phyloP scores from a whole-genome alignment of 1,284 basidiomycete genomes.

The Xerocomus amazonicus region DNA sequence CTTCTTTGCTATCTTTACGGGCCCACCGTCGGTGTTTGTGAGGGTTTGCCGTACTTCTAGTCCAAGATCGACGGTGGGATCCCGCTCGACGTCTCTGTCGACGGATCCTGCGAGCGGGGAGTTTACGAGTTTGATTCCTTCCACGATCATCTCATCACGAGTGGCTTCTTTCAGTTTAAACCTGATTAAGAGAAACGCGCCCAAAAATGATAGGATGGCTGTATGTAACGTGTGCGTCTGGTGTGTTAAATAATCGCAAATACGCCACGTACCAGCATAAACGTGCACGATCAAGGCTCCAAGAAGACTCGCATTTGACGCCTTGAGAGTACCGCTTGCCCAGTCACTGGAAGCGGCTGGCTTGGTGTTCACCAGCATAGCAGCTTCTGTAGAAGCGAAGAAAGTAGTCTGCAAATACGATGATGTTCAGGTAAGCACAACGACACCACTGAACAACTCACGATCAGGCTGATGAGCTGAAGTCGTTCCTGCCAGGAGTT shows the following conservation, averaged over 20 bases:
- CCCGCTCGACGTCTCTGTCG: slow-evolving; percentile 16
- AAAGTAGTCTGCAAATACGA: slow-evolving; percentile 51
- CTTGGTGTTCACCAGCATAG: slow-evolving; percentile 44
- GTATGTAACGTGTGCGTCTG: not conserved
- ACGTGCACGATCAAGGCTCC: slow-evolving; percentile 53
- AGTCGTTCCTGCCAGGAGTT: slow-evolving; percentile 60
- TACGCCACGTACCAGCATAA: slow-evolving; percentile 43
- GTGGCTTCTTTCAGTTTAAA: slow-evolving; percentile 53
- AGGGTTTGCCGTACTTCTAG: not conserved
- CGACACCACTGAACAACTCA: slow-evolving; percentile 30
- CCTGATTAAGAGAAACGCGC: slow-evolving; percentile 52
- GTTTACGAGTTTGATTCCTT: slow-evolving; percentile 20
- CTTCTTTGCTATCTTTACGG: not conserved
- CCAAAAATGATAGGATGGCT: slow-evolving; percentile 58
- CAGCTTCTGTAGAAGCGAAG: slow-evolving; percentile 56
- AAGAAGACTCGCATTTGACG: slow-evolving; percentile 46
- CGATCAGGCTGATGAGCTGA: slow-evolving; percentile 57
- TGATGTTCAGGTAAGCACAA: not conserved
- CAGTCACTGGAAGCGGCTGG: slow-evolving; percentile 16
- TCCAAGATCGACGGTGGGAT: not conserved
- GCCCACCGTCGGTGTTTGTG: not conserved
- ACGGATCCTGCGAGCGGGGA: slow-evolving; percentile 16
- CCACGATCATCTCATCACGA: slow-evolving; percentile 36
- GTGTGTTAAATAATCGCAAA: not conserved
- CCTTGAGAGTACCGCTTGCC: slow-evolving; percentile 22